Evolutionary conservation across 2,329 filamentous ascomycete genomes (phyloP).

Genomic region (Cladorrhinum sp.): DNA sequence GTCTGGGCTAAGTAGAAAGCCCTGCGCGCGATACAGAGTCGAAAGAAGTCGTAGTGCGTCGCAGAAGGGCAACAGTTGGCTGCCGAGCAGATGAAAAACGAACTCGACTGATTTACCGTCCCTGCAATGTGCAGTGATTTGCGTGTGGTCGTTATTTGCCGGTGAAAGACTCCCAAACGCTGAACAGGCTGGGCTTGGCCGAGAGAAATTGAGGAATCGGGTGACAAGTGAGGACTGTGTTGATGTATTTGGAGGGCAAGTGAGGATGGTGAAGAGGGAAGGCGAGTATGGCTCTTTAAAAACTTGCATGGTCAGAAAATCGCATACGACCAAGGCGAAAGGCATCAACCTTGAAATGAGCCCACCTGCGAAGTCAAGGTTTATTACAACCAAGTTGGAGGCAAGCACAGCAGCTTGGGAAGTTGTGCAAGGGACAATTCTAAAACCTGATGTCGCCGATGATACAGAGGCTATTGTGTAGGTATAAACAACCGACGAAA

Average conservation of each 20-base stretch:
- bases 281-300: neutral
- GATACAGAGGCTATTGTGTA: no score
- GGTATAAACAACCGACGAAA: no score
- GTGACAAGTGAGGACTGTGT: no score
- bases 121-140: neutral
- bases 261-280: neutral
- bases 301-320: no score
- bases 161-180: neutral
- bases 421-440: neutral
- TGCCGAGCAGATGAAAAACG: no score
- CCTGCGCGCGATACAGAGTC: neutral
- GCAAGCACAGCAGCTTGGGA: neutral
- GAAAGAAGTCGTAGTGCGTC: neutral
- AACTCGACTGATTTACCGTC: neutral
- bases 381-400: neutral
- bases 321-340: no score
- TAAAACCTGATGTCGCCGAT: no score
- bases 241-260: no score
- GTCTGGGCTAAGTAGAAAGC: neutral
- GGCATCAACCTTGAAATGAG: no score
- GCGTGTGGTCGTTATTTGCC: neutral
- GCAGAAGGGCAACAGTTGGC: neutral
- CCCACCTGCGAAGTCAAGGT: neutral
- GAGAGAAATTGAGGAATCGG: neutral
- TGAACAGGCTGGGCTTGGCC: neutral